A percentile compares a stretch with the other conserved stretches of the same genome.
phyloP scores from a whole-genome alignment of 257 asterid genomes.

The Penstemon eatonii region DNA sequence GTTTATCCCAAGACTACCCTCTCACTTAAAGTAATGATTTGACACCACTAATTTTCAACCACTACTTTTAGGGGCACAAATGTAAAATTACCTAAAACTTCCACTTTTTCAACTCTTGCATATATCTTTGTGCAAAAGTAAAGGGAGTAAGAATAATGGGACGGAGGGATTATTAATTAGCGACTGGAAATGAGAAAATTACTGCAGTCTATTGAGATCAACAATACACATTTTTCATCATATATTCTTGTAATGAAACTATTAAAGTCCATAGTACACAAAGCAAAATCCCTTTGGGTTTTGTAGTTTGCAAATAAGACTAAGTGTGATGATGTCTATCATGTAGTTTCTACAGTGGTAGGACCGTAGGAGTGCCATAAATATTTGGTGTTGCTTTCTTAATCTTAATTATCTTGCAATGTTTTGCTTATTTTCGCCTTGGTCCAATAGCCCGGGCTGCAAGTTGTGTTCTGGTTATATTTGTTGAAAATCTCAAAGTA shows the following conservation, averaged over 20 bases:
- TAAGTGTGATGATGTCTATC: neutral
- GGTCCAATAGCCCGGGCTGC: neutral
- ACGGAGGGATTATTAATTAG: too few relatives aligned
- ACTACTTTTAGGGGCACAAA: too few relatives aligned
- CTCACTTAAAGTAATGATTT: too few relatives aligned
- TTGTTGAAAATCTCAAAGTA: slow-evolving; percentile 1
- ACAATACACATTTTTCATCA: neutral
- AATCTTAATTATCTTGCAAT: neutral
- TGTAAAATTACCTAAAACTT: too few relatives aligned
- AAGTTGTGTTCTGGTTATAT: slow-evolving; percentile 8
- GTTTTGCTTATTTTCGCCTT: neutral
- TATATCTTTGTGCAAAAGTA: too few relatives aligned
- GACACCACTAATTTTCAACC: too few relatives aligned
- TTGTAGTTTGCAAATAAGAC: slow-evolving; percentile 7
- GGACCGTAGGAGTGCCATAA: neutral
- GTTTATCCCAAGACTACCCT: too few relatives aligned
- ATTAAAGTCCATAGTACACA: neutral
- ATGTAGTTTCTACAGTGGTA: too few relatives aligned
- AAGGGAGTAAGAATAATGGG: too few relatives aligned
- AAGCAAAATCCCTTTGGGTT: neutral
- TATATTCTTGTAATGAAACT: neutral
- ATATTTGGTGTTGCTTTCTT: slow-evolving; percentile 3
- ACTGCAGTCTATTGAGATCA: neutral
- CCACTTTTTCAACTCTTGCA: too few relatives aligned
- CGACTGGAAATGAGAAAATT: too few relatives aligned